Base-by-base conservation (phyloP, 1,284 basidiomycete genomes). In the Irpex sp. region DNA sequence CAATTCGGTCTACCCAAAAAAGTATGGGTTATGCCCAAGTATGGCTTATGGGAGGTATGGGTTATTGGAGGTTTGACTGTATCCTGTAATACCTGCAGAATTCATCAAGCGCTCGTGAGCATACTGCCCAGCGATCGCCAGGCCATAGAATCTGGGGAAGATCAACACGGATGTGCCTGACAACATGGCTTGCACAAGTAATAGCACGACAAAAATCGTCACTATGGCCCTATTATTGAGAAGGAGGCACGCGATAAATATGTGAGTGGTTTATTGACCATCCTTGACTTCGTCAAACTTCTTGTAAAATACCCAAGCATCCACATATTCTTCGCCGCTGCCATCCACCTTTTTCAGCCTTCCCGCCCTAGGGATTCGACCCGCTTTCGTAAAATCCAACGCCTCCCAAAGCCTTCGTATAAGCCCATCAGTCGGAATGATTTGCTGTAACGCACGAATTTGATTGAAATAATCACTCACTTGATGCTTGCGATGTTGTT, bases 281-380 rank as follows among this genome's bases (percentile, higher is more conserved):
- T 55, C 21, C 13, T 55, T 50, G 31, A 57, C 46, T n/a, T 59
- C 43, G 53, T 73, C 79, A 68, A 95, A 95, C 66, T 83, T 88
- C 77, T 92, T 94, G 79, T 93, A 93, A 69, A 93, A 86, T 21
- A 98, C 84, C 75, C 88, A 87, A 0, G 95, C 94, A 72, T 97
- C 95, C 5, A 95, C 88, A 69, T 89, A 95, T 73, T 95, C 93
- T 71, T 97, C 95, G 13, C 86, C 87, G 1, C 78, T 74, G 1
- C 85, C 85, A 69, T 92, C 87, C 56, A 78, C 79, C 31, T 81
- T 85, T 72, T 79, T 86, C 50, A 98, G 78, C 58, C 89, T 79
- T 0, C 96, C 96, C 0, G 94, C 96, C 51, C 87, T 82, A 11
- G 95, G 96, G 65, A 98, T 93, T 58, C 86, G 74, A 0, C 96